phyloP scores from a whole-genome alignment of 2,329 filamentous ascomycete genomes.

The Colletotrichum navitas region DNA sequence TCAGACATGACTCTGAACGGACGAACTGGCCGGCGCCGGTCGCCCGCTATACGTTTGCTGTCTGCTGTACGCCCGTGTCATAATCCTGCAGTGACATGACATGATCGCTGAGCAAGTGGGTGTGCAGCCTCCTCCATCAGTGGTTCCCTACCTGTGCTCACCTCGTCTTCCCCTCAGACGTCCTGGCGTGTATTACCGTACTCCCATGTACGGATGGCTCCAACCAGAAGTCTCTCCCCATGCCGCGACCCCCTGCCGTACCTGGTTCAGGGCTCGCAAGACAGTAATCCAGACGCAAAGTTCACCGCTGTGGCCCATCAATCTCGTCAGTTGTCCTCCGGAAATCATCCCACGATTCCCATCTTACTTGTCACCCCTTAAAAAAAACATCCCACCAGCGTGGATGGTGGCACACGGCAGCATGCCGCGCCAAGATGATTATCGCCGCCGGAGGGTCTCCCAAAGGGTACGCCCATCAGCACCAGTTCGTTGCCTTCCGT shows the following conservation, averaged over 20 bases:
- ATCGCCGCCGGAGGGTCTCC: slow-evolving; percentile 21
- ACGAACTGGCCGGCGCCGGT: slow-evolving; percentile 7
- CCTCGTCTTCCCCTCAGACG: not conserved
- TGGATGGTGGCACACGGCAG: slow-evolving; percentile 27
- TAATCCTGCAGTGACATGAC: slow-evolving; percentile 28
- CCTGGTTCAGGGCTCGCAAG: slow-evolving; percentile 10
- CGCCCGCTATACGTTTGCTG: slow-evolving; percentile 3
- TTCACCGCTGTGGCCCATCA: slow-evolving; percentile 11
- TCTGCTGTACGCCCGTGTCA: not conserved
- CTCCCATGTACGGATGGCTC: not conserved
- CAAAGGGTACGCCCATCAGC: slow-evolving; percentile 16
- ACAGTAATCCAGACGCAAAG: not conserved
- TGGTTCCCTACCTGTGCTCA: not conserved
- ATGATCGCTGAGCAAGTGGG: slow-evolving; percentile 11
- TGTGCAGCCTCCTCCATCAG: slow-evolving; percentile 5
- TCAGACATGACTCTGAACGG: slow-evolving; percentile 16
- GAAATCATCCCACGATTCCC: slow-evolving; percentile 34
- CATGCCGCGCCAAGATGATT: slow-evolving; percentile 35
- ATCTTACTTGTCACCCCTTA: slow-evolving; percentile 6
- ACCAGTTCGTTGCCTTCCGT: slow-evolving; percentile 14
- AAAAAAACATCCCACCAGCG: slow-evolving; percentile 25
- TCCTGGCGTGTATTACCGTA: not conserved
- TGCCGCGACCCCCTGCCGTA: slow-evolving; percentile 1
- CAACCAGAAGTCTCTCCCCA: not conserved
- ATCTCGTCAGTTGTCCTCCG: not conserved